Evolutionary conservation across 352 stramenopile genomes (phyloP).

Genomic region (Globisporangium emineosum): DNA sequence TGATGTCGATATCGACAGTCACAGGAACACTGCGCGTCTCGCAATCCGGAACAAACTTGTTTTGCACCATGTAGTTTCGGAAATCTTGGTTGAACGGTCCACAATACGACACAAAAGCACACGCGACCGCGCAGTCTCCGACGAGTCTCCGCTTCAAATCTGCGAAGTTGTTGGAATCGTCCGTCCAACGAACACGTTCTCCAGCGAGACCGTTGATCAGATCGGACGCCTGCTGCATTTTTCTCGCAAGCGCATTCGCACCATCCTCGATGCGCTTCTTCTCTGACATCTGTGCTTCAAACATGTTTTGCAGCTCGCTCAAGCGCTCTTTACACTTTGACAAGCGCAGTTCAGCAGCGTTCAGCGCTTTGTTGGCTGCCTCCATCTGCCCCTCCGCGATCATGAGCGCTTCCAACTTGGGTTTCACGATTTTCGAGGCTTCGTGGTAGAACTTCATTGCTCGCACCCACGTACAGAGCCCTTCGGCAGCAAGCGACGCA

Average conservation of each 20-base stretch:
- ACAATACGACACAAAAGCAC: conserved; percentile 97
- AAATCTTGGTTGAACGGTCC: conserved; percentile 99
- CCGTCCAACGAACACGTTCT: conserved; percentile 95
- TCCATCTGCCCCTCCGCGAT: conserved; percentile 97
- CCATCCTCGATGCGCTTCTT: conserved; percentile 97
- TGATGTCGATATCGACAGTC: conserved; percentile 95
- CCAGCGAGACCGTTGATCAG: conserved; percentile 96
- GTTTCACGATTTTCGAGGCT: conserved; percentile 98
- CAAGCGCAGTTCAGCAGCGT: conserved; percentile 90
- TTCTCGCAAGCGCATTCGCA: conserved; percentile 92
- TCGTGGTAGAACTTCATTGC: conserved; percentile 99
- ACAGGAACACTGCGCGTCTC: conserved; percentile 90
- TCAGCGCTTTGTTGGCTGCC: conserved; percentile 94
- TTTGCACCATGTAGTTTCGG: conserved; percentile 94
- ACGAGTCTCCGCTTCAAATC: conserved; percentile 95
- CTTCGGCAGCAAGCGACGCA: conserved; percentile 94
- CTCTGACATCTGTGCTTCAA: conserved; percentile 97
- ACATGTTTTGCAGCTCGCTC: conserved; percentile 94
- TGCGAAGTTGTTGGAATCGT: conserved; percentile 97
- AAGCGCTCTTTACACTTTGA: conserved; percentile 94
- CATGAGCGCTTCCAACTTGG: conserved; percentile 96
- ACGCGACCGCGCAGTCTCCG: conserved; percentile 96
- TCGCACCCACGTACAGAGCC: conserved; percentile 96
- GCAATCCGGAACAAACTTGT: conserved; percentile 95
- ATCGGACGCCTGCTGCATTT: conserved; percentile 97